Base-by-base conservation (phyloP, 352 stramenopile genomes). In the Phytophthora fragariaefolia region DNA sequence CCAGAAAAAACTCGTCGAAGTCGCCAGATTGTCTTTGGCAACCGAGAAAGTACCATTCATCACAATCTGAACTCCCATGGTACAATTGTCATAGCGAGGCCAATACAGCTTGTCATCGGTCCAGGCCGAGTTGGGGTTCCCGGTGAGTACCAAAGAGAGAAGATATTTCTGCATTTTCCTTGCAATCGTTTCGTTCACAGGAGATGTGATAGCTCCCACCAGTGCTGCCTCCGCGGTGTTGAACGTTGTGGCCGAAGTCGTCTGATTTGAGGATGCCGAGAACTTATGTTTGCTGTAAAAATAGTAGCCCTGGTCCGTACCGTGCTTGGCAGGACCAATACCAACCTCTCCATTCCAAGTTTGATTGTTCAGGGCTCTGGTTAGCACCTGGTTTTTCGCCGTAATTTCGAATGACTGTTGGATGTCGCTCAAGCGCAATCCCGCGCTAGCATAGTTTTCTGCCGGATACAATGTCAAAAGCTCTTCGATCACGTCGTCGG, bases 101-200 rank as follows among this genome's bases (percentile, higher is more conserved):
- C 67, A 75, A 51, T 68, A 75, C 15, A 67, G 56, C 24, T 71
- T 75, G 50, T 71, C 62, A 4, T 67, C 47, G n/a, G 55, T 0
- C 67, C 67, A 71, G 22, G 45, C 42, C 6, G 56, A 42, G 46
- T 68, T 75, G 17, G 62, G 67, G 50, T 71, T 64, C 10, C 62
- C 67, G 0, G 62, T 68, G 26, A 71, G 61, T 22, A 75, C 67
- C 8, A 75, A 75, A 0, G 67, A 71, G 6, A 75, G 4, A 8
- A 71, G 50, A 15, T 71, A 71, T 45, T 75, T 75, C 45, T 75
- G 62, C 62, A 75, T 75, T 45, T 24, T 52, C 18, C 60, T 17
- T 17, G 67, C 67, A 28, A 75, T 56, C 22, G 67, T 71, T 3
- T 50, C 54, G 46, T 74, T 61, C 27, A 74, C 61, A 0, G 61